These are phyloP conservation scores for Arabidopsis thaliana DNA, from an alignment of 345 rosid species.

Conservation along the genomic window TAIR10.1 NC_003071.7:19100001-19100500, in stretches of 20 bases:
- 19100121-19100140: constrained; percentile 21
- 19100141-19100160: constrained; percentile 43
- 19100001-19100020: constrained; percentile 30
- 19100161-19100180: constrained; percentile 30
- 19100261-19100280: constrained; percentile 3
- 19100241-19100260: not conserved
- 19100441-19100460: constrained; percentile 8
- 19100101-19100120: not conserved
- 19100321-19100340: not conserved
- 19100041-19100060: constrained; percentile 21
- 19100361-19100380: not conserved
- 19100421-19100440: constrained; percentile 20
- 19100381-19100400: not conserved
- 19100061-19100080: constrained; percentile 15
- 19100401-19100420: constrained; percentile 16
- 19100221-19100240: not conserved
- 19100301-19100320: not conserved
- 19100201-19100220: constrained; percentile 8
- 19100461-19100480: constrained; percentile 11
- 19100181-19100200: not conserved
- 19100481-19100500: constrained; percentile 11
- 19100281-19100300: not conserved
- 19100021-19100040: constrained; percentile 18
- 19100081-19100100: not conserved
- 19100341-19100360: not conserved